Base-by-base conservation (phyloP, 2,329 filamentous ascomycete species). In the Drechslerella stenobrocha region DNA sequence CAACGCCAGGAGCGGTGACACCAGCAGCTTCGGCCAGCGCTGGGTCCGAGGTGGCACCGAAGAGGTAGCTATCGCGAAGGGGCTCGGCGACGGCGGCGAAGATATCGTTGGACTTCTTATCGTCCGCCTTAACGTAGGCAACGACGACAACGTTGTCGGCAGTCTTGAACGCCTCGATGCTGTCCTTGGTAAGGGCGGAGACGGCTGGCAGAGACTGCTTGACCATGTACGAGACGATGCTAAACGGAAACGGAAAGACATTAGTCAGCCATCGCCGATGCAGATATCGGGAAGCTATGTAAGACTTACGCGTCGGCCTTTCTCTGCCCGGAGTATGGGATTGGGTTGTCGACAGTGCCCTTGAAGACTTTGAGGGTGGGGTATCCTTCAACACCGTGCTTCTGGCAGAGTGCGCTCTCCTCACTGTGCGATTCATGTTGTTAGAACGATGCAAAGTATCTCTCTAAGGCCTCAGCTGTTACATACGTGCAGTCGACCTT, bases 301-400 rank as follows among this genome's bases (percentile, higher is more conserved):
- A 2, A 47, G 44, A 26, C 83, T 79, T 79, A 85, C 83, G 81
- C 82, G 78, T 84, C 85, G 72, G 91, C 87, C 82, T 97, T 96
- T 78, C 93, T 85, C 79, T 90, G 87, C 76, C 93, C 93, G 74
- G 82, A 81, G 81, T 98, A 98, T 71, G 91, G 87, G 72, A 84
- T 81, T 76, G 89, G 79, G 77, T 87, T 89, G 8, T 96, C 89
- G 79, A 32, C 23, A 51, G 30, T 48, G 15, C 73, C 93, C 92
- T 75, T 92, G 90, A 98, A 98, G 80, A 98, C 85, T 86, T 97
- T 98, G 76, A 98, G 85, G 72, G 93, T 98, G 70, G 93, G 93
- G 83, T 98, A 98, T 72, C 93, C 93, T 82, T 97, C 90, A 42
- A 98, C 91, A 70, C 89, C 91, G 75, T 88, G 89, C 74, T 84